Conservation (phyloP, 108 stramenopile species). For the Skeletonema costatum region DNA sequence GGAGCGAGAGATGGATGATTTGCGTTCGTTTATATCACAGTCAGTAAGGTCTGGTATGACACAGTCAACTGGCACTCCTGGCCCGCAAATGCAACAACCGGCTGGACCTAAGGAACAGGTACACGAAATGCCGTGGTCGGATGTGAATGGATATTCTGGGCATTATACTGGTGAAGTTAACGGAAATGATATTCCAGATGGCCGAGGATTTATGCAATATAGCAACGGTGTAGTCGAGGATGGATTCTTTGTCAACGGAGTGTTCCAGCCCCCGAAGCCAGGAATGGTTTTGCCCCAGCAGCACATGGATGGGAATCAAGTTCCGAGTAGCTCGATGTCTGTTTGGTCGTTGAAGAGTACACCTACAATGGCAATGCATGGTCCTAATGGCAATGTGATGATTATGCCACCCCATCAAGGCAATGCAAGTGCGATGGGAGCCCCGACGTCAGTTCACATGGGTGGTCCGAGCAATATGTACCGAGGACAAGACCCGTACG, state of each 20-base stretch:
- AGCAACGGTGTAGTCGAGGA: conserved; percentile 45
- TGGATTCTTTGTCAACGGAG: conserved; percentile 40
- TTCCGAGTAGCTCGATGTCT: conserved; percentile 31
- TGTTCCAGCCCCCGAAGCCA: conserved; percentile 30
- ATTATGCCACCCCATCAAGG: background rate
- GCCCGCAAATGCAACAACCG: background rate
- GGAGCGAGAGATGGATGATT: conserved; percentile 14
- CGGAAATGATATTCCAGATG: conserved; percentile 23
- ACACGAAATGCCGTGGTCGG: conserved; percentile 39
- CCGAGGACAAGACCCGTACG: background rate
- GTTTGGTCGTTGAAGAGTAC: conserved; percentile 45
- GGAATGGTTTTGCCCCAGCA: background rate
- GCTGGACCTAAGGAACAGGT: conserved; percentile 9
- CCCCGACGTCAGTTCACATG: background rate
- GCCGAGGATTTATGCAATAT: conserved; percentile 41
- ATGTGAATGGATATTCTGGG: conserved; percentile 46
- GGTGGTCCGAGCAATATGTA: background rate
- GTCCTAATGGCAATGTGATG: background rate
- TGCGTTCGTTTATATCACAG: conserved; percentile 6
- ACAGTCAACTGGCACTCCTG: background rate
- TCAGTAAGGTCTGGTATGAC: background rate
- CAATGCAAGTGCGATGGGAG: background rate
- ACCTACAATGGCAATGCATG: conserved; percentile 21
- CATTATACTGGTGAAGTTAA: conserved; percentile 44
- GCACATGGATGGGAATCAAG: background rate